Evolutionary conservation across 768 basidiomycete species (phyloP), one percentile per base, ranked within the genome.

Genomic region (Trametes cubensis): DNA sequence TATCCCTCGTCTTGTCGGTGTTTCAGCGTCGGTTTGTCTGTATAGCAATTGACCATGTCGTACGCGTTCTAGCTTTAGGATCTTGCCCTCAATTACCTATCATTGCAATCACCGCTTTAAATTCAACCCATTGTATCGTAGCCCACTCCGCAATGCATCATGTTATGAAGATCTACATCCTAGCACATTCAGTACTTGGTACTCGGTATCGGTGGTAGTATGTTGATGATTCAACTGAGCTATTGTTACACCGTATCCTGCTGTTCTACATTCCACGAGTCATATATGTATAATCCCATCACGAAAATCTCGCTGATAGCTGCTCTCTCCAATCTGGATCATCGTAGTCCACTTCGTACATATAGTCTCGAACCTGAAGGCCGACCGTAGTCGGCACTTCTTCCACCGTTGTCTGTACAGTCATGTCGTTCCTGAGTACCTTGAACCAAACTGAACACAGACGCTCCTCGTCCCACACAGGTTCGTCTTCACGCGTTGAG

Each of bases 41-140:
- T 64, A 64, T 41, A 64, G 62, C 62, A 58, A 30, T 64, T 40
- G 51, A 39, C 44, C 44, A 41, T 54, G 49, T 64, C 46, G 41
- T 50, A 42, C 41, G 39, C 53, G 17, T 41, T 15, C 15, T 54
- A 30, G 40, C 53, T 59, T 54, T 57, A 57, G 61, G 57, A 50
- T 54, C 52, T 54, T 55, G 49, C 13, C 50, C 41, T 23, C 20
- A 26, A 39, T 52, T 39, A 45, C 40, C 45, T 23, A 48, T 48
- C 25, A 25, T 20, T 60, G 54, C 55, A 55, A 44, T 55, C 47
- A 21, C 46, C 61, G 23, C 42, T 47, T 39, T 63, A 63, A 63
- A 58, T 52, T n/a, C 46, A 51, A n/a, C 30, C 45, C 62, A 64
- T 55, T 64, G 62, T 64, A 64, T 60, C 62, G 48, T 64, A 64